Evolutionary conservation across 805 yeast genomes (phyloP).

Genomic region (Zygosaccharomyces siamensis): DNA sequence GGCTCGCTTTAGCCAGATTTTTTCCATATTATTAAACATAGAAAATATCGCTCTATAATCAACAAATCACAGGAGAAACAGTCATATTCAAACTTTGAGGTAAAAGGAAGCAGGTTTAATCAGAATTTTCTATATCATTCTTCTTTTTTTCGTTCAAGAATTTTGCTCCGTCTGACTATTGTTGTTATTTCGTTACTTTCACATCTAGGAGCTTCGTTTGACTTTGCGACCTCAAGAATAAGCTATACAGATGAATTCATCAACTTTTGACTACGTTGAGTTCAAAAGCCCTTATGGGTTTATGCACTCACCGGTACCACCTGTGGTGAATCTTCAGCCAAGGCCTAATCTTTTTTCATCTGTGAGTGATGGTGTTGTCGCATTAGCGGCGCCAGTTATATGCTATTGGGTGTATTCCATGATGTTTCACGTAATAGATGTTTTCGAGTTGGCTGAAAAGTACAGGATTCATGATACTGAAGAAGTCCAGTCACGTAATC

Average conservation of each 20-base stretch:
- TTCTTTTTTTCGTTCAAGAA: neutral
- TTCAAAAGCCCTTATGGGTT: constrained; percentile 19
- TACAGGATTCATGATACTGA: constrained; percentile 91
- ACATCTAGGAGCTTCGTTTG: neutral
- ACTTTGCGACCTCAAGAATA: neutral
- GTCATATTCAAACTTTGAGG: neutral
- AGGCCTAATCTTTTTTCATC: constrained; percentile 49
- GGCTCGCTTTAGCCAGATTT: neutral
- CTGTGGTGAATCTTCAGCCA: constrained; percentile 26
- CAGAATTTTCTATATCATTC: neutral
- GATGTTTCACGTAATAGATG: constrained; percentile 72
- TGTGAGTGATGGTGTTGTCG: constrained; percentile 65
- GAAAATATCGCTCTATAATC: neutral
- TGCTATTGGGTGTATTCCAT: constrained; percentile 80
- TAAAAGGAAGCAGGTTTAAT: neutral
- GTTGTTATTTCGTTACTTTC: neutral
- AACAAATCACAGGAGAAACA: neutral
- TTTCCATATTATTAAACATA: constrained; percentile 1
- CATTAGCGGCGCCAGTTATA: constrained; percentile 68
- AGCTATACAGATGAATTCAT: constrained; percentile 13
- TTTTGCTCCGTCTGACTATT: neutral
- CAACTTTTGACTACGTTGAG: constrained; percentile 11
- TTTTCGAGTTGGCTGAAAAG: constrained; percentile 66
- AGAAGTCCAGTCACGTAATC: constrained; percentile 72
- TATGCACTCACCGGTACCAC: constrained; percentile 28